phyloP scores from a whole-genome alignment of 768 basidiomycete species.

The Leccinum variicolor region DNA sequence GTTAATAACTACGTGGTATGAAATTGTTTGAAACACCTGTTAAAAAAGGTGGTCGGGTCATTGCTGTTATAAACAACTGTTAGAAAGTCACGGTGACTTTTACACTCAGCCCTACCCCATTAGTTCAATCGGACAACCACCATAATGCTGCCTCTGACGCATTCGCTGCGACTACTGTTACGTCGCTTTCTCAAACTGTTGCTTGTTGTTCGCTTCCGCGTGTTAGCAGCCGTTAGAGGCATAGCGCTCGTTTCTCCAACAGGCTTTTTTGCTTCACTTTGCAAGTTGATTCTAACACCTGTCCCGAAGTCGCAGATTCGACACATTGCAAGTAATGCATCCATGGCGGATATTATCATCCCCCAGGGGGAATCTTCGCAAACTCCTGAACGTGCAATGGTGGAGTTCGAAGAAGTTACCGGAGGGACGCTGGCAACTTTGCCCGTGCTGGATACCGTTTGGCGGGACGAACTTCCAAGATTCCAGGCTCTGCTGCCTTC shows the following conservation, averaged over 20 bases:
- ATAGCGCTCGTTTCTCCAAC: conserved; percentile 1
- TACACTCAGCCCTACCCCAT: too few relatives aligned
- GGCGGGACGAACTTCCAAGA: background rate
- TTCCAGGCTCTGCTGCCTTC: background rate
- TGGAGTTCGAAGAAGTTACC: background rate
- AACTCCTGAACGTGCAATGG: background rate
- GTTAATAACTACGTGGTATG: too few relatives aligned
- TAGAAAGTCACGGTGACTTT: too few relatives aligned
- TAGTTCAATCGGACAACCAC: background rate
- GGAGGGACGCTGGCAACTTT: conserved; percentile 5
- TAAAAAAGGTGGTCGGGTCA: too few relatives aligned
- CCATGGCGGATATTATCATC: background rate
- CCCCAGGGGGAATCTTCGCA: background rate
- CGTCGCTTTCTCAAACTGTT: conserved; percentile 1
- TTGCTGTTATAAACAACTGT: too few relatives aligned
- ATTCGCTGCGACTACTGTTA: background rate
- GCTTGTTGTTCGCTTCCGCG: conserved; percentile 2
- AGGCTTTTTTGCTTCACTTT: conserved; percentile 1
- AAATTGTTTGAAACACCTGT: too few relatives aligned
- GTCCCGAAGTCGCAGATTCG: background rate
- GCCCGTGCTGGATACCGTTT: background rate
- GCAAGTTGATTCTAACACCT: background rate
- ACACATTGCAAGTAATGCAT: background rate
- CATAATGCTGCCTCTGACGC: background rate
- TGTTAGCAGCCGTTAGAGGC: background rate